Percentiles rank a stretch among this genome's conserved stretches.
phyloP scores from a whole-genome alignment of 2,329 filamentous ascomycete genomes.

The Mariannaea elegans region DNA sequence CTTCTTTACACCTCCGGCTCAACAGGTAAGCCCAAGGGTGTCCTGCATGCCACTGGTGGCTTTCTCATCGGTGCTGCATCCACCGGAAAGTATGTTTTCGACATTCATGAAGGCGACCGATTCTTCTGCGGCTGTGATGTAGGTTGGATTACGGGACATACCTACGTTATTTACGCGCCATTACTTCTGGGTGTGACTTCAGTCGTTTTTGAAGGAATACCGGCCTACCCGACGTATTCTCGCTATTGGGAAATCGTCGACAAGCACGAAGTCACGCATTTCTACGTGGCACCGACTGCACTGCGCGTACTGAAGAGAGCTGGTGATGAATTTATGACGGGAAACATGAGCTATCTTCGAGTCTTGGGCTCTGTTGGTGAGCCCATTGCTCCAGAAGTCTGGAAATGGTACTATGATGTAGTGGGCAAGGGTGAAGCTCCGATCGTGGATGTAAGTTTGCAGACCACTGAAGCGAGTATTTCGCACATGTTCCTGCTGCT shows the following conservation, averaged over 20 bases:
- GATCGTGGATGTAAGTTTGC: constrained; percentile 80
- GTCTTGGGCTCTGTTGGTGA: constrained; percentile 92
- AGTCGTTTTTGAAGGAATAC: constrained; percentile 94
- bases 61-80: constrained; percentile 87
- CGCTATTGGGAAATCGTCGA: constrained; percentile 96
- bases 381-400: constrained; percentile 95
- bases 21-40: constrained; percentile 94
- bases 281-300: constrained; percentile 94
- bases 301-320: constrained; percentile 89
- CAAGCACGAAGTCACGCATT: constrained; percentile 89
- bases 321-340: constrained; percentile 79
- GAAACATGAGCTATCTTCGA: constrained; percentile 82
- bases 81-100: constrained; percentile 96
- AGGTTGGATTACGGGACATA: constrained; percentile 96
- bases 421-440: constrained; percentile 91
- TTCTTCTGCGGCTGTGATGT: constrained; percentile 97
- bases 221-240: constrained; percentile 91
- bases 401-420: constrained; percentile 96
- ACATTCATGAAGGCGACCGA: constrained; percentile 86
- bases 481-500: background rate
- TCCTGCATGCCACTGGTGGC: constrained; percentile 92
- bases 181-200: constrained; percentile 87
- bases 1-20: constrained; percentile 94
- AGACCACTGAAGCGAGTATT: too few relatives aligned
- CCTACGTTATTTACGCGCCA: constrained; percentile 93